Evolutionary conservation across 179 eudicot genomes (phyloP), one percentile per base, ranked within the genome.

Genomic region (Beta macrorhiza): DNA sequence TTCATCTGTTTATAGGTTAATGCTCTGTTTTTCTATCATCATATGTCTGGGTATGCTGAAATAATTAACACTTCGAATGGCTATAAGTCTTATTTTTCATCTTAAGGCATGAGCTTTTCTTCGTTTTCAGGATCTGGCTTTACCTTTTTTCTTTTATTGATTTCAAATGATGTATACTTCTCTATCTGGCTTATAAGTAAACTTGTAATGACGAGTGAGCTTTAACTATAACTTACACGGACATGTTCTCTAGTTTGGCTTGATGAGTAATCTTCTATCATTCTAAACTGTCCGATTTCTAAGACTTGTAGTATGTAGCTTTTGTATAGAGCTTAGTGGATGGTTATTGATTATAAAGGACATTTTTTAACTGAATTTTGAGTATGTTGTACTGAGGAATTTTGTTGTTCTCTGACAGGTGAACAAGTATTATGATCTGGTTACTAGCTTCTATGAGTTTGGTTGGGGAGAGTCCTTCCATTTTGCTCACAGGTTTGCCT

Each of bases 391-490:
- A 37, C 42, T 37, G 42, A 37, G 42, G 42, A 37, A 37, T 37
- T 37, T 37, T 37, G 42, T 3, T 37, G 42, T 37, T 6, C 7
- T 16, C 19, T 82, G 69, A 20, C 88, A 94, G 99, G 99, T 95
- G 52, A 93, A 95, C 73, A 95, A 95, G 79, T 95, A 93, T 72
- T 95, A 95, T 83, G 97, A 95, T 85, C 91, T 93, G 63, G 97
- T 87, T 22, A 95, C 99, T 55, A 95, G 99, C 86, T 93, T 95
- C 90, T 93, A 93, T 67, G 99, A 95, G 86, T 93, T 90, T 89
- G 99, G 98, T 70, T 95, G 99, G 99, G 99, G 99, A 87, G 99
- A 95, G 82, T 93, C 98, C 42, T 95, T 95, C 87, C 99, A 95
- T 83, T 95, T 95, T 89, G 98, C 99, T 17, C 91, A 87, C 79